Evolutionary conservation across 306 rosid species (phyloP).

Genomic region (Biancaea sappan): DNA sequence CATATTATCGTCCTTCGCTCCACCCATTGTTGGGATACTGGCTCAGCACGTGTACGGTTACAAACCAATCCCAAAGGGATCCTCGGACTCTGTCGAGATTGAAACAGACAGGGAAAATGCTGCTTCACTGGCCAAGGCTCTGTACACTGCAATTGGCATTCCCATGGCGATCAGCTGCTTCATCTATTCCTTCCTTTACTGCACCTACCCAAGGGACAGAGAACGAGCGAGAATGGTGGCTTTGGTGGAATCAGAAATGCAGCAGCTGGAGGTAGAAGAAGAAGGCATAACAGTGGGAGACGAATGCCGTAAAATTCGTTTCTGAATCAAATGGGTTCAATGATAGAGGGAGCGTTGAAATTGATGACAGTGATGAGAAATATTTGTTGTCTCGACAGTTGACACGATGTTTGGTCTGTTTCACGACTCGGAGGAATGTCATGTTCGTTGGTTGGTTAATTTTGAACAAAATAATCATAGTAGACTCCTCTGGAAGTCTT

Average conservation of each 20-base stretch:
- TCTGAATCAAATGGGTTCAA: background rate
- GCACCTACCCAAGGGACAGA: background rate
- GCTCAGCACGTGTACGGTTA: constrained; percentile 73
- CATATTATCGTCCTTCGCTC: constrained; percentile 79
- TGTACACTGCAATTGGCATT: constrained; percentile 65
- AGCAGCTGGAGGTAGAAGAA: background rate
- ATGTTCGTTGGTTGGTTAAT: background rate
- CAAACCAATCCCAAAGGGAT: constrained; percentile 64
- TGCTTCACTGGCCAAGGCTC: constrained; percentile 76
- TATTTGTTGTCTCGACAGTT: background rate
- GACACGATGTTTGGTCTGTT: background rate
- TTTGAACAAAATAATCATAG: background rate
- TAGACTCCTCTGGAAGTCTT: background rate
- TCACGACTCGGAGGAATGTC: background rate
- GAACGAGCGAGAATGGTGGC: constrained; percentile 30
- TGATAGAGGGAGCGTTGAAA: background rate
- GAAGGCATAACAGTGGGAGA: background rate
- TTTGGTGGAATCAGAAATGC: constrained; percentile 1
- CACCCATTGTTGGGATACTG: constrained; percentile 78
- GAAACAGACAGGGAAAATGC: constrained; percentile 81
- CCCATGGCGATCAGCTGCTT: constrained; percentile 67
- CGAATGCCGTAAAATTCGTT: background rate
- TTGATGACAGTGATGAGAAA: background rate
- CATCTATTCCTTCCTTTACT: constrained; percentile 75
- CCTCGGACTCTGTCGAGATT: constrained; percentile 50